phyloP scores from a whole-genome alignment of 768 basidiomycete species.

The Auriscalpium microsporum region DNA sequence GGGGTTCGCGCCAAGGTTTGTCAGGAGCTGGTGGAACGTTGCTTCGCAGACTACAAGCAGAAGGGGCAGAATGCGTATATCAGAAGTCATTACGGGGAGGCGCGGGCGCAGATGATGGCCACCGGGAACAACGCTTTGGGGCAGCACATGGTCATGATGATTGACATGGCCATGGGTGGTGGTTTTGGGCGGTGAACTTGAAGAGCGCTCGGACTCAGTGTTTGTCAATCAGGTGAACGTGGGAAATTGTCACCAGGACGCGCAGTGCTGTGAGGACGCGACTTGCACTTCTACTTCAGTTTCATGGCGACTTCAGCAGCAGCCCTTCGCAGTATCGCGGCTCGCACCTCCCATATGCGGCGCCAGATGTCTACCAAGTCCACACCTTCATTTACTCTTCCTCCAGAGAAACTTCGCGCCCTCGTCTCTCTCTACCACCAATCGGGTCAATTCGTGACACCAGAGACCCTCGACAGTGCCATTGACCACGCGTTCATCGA shows the following conservation, averaged over 20 bases:
- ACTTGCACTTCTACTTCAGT: neutral
- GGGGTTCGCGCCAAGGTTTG: neutral
- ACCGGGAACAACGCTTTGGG: neutral
- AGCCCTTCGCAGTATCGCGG: neutral
- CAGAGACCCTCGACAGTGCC: slow-evolving; percentile 51
- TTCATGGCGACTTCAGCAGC: too few relatives aligned
- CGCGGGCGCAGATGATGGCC: neutral
- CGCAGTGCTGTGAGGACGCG: too few relatives aligned
- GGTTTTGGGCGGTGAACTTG: neutral
- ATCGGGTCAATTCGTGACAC: slow-evolving; percentile 59
- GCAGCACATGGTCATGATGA: neutral
- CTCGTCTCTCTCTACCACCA: slow-evolving; percentile 76
- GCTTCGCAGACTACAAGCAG: neutral
- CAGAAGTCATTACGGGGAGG: neutral
- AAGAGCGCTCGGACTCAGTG: too few relatives aligned
- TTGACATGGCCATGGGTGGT: neutral
- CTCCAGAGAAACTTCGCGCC: slow-evolving; percentile 54
- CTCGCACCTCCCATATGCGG: neutral
- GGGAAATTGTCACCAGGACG: too few relatives aligned
- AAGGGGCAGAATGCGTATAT: neutral
- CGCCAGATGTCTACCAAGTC: slow-evolving; percentile 16
- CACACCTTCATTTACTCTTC: slow-evolving; percentile 26
- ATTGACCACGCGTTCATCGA: slow-evolving; percentile 56
- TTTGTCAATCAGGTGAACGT: too few relatives aligned
- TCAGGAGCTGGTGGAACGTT: neutral